Evolutionary conservation across 306 rosid species (phyloP).

Genomic region (Malus sieversii): DNA sequence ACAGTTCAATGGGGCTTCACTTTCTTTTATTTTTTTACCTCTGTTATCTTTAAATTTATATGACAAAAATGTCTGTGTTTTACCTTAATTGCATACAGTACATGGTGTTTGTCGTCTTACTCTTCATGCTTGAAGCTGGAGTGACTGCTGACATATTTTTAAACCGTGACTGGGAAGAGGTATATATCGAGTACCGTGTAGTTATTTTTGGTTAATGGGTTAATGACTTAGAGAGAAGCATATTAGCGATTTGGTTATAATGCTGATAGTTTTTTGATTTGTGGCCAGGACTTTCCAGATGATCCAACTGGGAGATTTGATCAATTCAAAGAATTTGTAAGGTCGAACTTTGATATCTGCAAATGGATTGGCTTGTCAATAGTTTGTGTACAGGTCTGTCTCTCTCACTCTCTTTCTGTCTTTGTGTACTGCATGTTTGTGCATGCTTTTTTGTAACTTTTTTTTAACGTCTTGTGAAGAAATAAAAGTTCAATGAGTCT

Average conservation of each 20-base stretch:
- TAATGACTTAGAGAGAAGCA: neutral
- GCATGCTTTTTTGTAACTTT: neutral
- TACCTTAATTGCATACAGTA: slow-evolving; percentile 43
- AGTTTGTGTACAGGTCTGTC: slow-evolving; percentile 54
- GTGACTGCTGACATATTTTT: slow-evolving; percentile 57
- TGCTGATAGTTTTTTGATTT: slow-evolving; percentile 5
- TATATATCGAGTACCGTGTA: slow-evolving; percentile 7
- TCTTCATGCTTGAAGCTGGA: slow-evolving; percentile 69
- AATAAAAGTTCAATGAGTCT: neutral
- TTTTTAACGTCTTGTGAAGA: neutral
- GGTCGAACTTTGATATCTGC: slow-evolving; percentile 57
- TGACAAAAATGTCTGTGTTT: neutral
- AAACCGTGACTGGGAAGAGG: slow-evolving; percentile 70
- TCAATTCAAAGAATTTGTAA: slow-evolving; percentile 55
- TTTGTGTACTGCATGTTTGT: neutral
- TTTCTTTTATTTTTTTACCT: neutral
- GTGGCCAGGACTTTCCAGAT: slow-evolving; percentile 64
- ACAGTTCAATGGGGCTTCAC: neutral
- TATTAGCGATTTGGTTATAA: neutral
- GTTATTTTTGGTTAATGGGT: slow-evolving; percentile 3
- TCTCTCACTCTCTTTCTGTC: slow-evolving; percentile 12
- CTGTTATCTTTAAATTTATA: neutral
- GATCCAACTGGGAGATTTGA: slow-evolving; percentile 65
- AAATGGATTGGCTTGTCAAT: slow-evolving; percentile 65
- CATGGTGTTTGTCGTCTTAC: slow-evolving; percentile 48